phyloP scores from a whole-genome alignment of 2,329 filamentous ascomycete genomes.

The Endoconidiophora laricicola region DNA sequence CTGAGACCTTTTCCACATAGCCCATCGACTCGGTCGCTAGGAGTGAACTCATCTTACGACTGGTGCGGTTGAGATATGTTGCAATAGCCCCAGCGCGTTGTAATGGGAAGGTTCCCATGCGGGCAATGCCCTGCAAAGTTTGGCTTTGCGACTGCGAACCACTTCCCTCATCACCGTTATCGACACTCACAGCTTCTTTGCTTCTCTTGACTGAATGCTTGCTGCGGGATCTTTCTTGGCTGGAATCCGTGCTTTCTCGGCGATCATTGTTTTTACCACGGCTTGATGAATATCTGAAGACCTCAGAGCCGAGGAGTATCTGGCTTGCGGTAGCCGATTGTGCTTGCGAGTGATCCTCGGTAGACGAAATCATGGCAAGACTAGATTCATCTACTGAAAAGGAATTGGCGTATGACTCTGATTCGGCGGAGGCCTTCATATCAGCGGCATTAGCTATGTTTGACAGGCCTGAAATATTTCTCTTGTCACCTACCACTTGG shows the following conservation, averaged over 20 bases:
- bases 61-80: conserved; percentile 62
- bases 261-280: not conserved
- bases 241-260: not conserved
- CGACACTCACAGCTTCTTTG: conserved; percentile 13
- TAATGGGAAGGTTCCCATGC: conserved; percentile 57
- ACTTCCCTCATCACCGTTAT: not conserved
- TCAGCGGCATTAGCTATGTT: conserved; percentile 27
- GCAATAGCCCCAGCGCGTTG: conserved; percentile 72
- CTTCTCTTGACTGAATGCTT: conserved; percentile 2
- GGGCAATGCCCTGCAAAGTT: conserved; percentile 35
- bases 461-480: conserved; percentile 1
- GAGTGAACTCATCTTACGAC: conserved; percentile 65
- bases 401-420: conserved; percentile 46
- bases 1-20: conserved; percentile 90
- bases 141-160: conserved; percentile 20
- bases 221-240: not conserved
- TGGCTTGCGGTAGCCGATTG: conserved; percentile 46
- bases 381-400: conserved; percentile 50
- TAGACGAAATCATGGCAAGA: conserved; percentile 49
- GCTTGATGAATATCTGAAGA: conserved; percentile 38
- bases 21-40: conserved; percentile 86
- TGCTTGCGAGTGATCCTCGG: conserved; percentile 50
- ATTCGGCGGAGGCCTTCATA: conserved; percentile 47
- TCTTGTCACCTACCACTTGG: conserved; percentile 28
- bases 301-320: conserved; percentile 71